A percentile compares a stretch with the other conserved stretches of the same genome.
Evolutionary conservation across 2,329 filamentous ascomycete genomes (phyloP).

Genomic region (Apiospora arundinis): DNA sequence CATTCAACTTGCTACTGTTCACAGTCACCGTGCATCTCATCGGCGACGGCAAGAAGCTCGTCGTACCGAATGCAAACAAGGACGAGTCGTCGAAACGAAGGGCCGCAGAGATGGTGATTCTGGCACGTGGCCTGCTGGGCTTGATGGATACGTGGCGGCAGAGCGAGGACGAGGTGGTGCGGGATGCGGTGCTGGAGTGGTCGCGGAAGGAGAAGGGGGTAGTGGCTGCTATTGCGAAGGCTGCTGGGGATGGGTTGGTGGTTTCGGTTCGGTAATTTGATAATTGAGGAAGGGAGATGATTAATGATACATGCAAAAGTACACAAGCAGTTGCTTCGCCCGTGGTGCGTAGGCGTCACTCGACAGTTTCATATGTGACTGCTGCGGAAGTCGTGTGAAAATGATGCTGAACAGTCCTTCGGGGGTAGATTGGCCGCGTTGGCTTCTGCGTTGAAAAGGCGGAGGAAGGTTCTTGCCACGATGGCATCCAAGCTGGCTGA

Average conservation of each 20-base stretch:
- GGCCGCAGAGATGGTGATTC: not conserved
- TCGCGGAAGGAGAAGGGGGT: not conserved
- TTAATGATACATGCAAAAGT: not conserved
- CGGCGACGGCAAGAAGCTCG: not conserved
- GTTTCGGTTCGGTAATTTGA: not conserved
- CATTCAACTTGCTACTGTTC: not conserved
- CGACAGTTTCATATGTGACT: no score
- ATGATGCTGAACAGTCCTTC: no score
- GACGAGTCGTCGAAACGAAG: not conserved
- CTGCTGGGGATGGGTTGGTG: not conserved
- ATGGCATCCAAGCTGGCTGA: no score
- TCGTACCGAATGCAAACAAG: not conserved
- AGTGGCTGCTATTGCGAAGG: not conserved
- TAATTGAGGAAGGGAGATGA: not conserved
- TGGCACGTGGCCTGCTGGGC: not conserved
- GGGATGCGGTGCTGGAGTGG: not conserved
- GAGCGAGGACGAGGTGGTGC: not conserved
- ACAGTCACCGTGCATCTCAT: not conserved
- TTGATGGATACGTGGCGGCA: not conserved
- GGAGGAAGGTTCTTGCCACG: no score
- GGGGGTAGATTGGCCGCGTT: no score
- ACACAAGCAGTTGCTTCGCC: no score
- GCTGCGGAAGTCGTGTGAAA: no score
- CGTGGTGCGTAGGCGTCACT: no score
- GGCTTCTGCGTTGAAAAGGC: no score